Percentiles rank a stretch among this genome's conserved stretches.
These are phyloP conservation scores for Solanum hybrid DNA, from an alignment of 305 asterid species.

Conservation along the genomic window DNA sequence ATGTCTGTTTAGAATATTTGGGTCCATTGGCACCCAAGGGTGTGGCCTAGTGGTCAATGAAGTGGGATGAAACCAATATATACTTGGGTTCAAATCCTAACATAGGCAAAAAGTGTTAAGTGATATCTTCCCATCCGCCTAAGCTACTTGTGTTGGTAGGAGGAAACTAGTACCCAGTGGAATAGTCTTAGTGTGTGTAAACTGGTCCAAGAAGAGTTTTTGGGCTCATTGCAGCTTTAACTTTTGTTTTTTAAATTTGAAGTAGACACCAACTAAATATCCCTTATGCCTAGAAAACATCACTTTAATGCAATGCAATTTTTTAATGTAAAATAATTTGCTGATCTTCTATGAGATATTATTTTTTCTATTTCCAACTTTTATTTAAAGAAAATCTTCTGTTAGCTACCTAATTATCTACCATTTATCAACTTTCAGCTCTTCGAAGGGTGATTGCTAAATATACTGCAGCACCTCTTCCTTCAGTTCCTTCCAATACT, in stretches of 20 bases:
- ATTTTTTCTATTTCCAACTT: neutral
- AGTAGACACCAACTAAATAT: neutral
- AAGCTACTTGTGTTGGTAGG: neutral
- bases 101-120: neutral
- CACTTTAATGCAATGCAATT: neutral
- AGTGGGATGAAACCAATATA: neutral
- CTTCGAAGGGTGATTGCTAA: conserved; percentile 62
- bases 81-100: neutral
- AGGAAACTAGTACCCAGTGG: neutral
- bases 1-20: neutral
- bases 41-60: neutral
- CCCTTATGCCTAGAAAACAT: neutral
- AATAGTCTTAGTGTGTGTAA: neutral
- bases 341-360: neutral
- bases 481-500: conserved; percentile 53
- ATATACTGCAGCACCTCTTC: conserved; percentile 41
- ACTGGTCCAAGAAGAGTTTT: neutral
- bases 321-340: neutral
- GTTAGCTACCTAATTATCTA: neutral
- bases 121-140: neutral
- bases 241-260: neutral
- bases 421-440: conserved; percentile 48
- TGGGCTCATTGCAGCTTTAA: neutral
- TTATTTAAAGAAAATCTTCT: neutral
- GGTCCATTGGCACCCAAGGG: neutral